Evolutionary conservation across 805 yeast species (phyloP).

Genomic region (Citeromyces nyonsensis): DNA sequence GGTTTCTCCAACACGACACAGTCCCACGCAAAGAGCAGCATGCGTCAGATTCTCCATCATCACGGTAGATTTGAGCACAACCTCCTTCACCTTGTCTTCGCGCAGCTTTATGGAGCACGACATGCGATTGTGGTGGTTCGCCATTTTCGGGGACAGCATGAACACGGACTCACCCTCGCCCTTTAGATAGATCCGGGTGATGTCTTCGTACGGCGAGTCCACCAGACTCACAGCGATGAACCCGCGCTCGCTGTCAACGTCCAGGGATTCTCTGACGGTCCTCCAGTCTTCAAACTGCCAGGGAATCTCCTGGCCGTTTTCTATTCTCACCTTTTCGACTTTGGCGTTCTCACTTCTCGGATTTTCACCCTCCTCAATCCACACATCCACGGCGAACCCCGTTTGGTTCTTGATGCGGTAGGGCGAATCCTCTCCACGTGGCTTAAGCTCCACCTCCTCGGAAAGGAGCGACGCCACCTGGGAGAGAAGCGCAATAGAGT

Average conservation of each 20-base stretch:
- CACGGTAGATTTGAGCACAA: conserved; percentile 66
- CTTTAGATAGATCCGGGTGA: conserved; percentile 47
- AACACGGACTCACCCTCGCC: conserved; percentile 76
- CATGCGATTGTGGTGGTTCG: conserved; percentile 50
- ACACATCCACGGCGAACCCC: conserved; percentile 65
- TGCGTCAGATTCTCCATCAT: conserved; percentile 54
- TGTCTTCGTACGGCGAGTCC: conserved; percentile 36
- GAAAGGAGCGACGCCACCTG: conserved; percentile 48
- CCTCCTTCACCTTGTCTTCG: conserved; percentile 64
- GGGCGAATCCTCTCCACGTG: conserved; percentile 73
- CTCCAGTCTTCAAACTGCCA: conserved; percentile 98
- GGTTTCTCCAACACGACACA: conserved; percentile 15
- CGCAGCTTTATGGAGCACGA: conserved; percentile 57
- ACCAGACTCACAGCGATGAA: conserved; percentile 47
- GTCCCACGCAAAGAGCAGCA: conserved; percentile 30
- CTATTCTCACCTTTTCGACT: conserved; percentile 18
- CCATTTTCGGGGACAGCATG: conserved; percentile 43
- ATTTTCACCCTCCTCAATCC: conserved; percentile 43
- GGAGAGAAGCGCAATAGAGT: conserved; percentile 63
- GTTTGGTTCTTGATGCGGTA: conserved; percentile 73
- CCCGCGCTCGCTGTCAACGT: conserved; percentile 45
- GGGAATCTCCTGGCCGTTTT: conserved; percentile 34
- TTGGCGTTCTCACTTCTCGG: conserved; percentile 5
- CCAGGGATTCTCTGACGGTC: conserved; percentile 63
- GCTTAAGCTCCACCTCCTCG: conserved; percentile 34